Percentiles rank a stretch among this genome's conserved stretches.
Evolutionary conservation across 129 eudicot species (phyloP).

Genomic region (Scalesia atractyloides): DNA sequence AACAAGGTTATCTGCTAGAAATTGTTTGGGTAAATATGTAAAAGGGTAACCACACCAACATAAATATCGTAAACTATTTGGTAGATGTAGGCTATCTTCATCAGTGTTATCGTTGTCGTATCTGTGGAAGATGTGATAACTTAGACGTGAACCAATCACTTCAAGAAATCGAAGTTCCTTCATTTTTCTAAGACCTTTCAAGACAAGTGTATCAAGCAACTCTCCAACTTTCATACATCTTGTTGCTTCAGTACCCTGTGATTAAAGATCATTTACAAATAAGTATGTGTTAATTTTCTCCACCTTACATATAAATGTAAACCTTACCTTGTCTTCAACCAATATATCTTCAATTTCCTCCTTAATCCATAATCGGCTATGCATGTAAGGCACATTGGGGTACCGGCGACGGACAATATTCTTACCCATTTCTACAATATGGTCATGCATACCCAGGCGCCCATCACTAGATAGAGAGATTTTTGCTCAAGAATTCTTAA

Average conservation of each 20-base stretch:
- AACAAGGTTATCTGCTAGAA: neutral
- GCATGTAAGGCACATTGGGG: neutral
- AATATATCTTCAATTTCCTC: neutral
- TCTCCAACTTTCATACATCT: neutral
- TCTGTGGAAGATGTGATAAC: neutral
- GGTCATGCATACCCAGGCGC: neutral
- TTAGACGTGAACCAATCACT: neutral
- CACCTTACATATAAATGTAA: neutral
- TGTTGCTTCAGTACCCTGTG: constrained; percentile 14
- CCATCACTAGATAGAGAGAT: neutral
- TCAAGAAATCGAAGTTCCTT: constrained; percentile 14
- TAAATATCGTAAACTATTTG: neutral
- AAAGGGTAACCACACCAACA: neutral
- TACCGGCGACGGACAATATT: neutral
- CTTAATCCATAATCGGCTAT: neutral
- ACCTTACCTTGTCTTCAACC: neutral
- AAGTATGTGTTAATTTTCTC: neutral
- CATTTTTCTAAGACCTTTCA: constrained; percentile 16
- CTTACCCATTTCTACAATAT: neutral
- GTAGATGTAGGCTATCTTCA: neutral
- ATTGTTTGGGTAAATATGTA: neutral
- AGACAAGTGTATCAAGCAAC: no score
- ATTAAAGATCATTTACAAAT: neutral
- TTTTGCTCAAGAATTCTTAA: constrained; percentile 3
- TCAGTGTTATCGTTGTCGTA: neutral